These are phyloP conservation scores for Boletus bicolor DNA, from an alignment of 768 basidiomycete genomes.

Conservation along the genomic window DNA sequence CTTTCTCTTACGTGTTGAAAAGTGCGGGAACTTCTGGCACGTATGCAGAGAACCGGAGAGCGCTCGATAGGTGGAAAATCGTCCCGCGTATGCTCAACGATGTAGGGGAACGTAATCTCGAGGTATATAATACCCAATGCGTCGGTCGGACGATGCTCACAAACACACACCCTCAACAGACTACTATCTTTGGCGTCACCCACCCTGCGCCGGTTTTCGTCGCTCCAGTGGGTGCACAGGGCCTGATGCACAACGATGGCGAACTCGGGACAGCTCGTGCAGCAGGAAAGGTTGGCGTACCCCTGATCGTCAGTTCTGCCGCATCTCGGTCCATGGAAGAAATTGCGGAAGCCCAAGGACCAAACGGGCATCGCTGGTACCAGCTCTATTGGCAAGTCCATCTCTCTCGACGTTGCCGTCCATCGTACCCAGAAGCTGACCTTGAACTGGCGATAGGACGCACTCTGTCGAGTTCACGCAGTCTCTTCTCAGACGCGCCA, in stretches of 20 bases:
- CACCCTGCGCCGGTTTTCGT: constrained; percentile 45
- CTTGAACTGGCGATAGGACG: constrained; percentile 30
- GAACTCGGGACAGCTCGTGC: constrained; percentile 46
- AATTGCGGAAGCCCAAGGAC: constrained; percentile 45
- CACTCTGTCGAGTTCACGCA: constrained; percentile 35
- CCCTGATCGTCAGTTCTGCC: constrained; percentile 29
- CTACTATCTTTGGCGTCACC: constrained; percentile 54
- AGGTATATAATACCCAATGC: constrained; percentile 32
- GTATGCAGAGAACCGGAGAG: constrained; percentile 58
- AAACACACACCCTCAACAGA: constrained; percentile 34
- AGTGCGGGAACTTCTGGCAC: constrained; percentile 69
- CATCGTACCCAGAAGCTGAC: not conserved
- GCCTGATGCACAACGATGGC: constrained; percentile 41
- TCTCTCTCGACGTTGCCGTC: not conserved
- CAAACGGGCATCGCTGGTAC: constrained; percentile 42
- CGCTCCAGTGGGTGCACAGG: constrained; percentile 57
- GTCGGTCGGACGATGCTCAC: not conserved
- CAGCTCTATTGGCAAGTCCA: constrained; percentile 43
- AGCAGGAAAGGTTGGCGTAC: constrained; percentile 44
- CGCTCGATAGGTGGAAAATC: constrained; percentile 54
- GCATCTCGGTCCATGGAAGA: constrained; percentile 49
- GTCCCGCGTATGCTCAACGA: constrained; percentile 56
- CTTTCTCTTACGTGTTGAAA: constrained; percentile 68
- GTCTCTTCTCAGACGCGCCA: constrained; percentile 43
- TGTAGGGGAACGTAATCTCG: constrained; percentile 45